Base-by-base conservation (phyloP, 2,329 filamentous ascomycete genomes). In the Geosmithia putterillii region DNA sequence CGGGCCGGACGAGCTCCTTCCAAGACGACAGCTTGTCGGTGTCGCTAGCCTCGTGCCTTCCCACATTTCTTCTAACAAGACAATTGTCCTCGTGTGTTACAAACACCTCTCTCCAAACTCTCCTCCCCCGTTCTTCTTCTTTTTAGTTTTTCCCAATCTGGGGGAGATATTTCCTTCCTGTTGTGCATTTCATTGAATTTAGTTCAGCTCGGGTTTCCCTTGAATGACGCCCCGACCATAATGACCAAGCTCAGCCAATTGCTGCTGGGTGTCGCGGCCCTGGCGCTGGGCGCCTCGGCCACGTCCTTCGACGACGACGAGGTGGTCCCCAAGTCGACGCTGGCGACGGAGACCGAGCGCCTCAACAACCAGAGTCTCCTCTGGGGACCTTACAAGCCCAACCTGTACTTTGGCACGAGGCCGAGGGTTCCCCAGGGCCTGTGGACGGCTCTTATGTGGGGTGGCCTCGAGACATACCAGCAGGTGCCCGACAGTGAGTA, bases 371-470 rank as follows among this genome's bases (percentile, higher is more conserved):
- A 94, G 56, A 90, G 83, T 56, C 71, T 98, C 53, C 72, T 96
- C 67, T 98, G 92, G 92, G 92, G 92, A 1, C 87, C 92, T 2
- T 98, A 96, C 66, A 79, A 86, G 52, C 84, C 90, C 0, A 95
- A 95, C 56, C 64, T 96, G 38, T 96, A 95, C 64, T 96, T 96
- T 67, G 90, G 90, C 2, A 76, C 95, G 32, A 76, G 86, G 18
- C 86, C 90, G 39, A 76, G 88, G 46, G 71, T 90, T 41, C 83
- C 89, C 0, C 80, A 89, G 58, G 89, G 86, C 53, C 61, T 96
- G 51, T 79, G 82, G 62, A 80, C 86, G 2, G 88, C 85, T 1
- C 69, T 98, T 57, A 77, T 96, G 68, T 98, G 92, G 92, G 79
- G 81, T 5, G 83, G 83, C 53, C 80, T 94, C 15, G 86, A 96